Evolutionary conservation across 345 rosid genomes (phyloP).

Genomic region (Gynandropsis gynandra): DNA sequence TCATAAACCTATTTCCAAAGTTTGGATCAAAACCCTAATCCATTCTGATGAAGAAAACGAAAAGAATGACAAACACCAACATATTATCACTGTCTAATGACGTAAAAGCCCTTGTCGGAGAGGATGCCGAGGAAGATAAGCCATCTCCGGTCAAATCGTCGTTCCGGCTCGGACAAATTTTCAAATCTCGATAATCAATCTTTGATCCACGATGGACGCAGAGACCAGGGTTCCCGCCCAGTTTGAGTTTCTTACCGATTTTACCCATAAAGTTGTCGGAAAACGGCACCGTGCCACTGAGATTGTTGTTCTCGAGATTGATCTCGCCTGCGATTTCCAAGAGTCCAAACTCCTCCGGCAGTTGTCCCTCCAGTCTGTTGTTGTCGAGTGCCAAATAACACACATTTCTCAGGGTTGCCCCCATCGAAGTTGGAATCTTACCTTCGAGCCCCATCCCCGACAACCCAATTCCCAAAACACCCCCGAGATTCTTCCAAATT

Average conservation of each 20-base stretch:
- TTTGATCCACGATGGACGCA: slow-evolving; percentile 26
- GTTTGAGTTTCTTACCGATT: slow-evolving; percentile 40
- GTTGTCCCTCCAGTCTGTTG: slow-evolving; percentile 47
- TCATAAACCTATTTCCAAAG: too few relatives aligned
- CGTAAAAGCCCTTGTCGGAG: slow-evolving; percentile 4
- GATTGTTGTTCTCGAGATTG: slow-evolving; percentile 59
- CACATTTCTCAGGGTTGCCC: slow-evolving; percentile 31
- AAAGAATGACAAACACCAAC: slow-evolving; percentile 15
- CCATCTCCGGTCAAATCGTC: slow-evolving; percentile 1
- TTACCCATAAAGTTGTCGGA: slow-evolving; percentile 34
- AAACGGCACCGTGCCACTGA: slow-evolving; percentile 49
- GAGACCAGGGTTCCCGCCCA: slow-evolving; percentile 41
- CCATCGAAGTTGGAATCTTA: slow-evolving; percentile 51
- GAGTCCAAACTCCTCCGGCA: slow-evolving; percentile 44
- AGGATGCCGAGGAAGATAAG: slow-evolving; percentile 4
- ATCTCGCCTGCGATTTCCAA: slow-evolving; percentile 38
- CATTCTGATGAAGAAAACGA: not conserved
- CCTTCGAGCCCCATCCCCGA: slow-evolving; percentile 48
- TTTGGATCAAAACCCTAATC: not conserved
- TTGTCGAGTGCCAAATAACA: slow-evolving; percentile 47
- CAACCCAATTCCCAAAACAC: slow-evolving; percentile 45
- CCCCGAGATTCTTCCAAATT: slow-evolving; percentile 47
- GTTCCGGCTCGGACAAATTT: too few relatives aligned
- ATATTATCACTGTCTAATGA: not conserved
- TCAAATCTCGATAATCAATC: too few relatives aligned